Evolutionary conservation across 2,329 filamentous ascomycete species (phyloP).

Genomic region (Cryphonectria carpinicola): DNA sequence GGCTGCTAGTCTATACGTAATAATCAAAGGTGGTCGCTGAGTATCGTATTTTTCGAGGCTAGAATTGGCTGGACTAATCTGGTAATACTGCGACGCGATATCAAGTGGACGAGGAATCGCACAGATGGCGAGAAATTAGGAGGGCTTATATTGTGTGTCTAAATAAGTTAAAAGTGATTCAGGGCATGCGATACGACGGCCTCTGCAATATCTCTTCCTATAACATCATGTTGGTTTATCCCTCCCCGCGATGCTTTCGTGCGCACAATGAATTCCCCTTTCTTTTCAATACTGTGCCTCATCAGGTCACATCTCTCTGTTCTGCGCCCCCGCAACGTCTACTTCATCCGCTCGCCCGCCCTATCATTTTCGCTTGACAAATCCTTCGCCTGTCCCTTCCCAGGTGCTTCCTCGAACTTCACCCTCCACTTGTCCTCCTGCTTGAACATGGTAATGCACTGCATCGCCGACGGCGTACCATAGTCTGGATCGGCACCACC

Average conservation of each 20-base stretch:
- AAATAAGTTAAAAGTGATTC: no score
- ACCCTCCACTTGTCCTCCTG: constrained; percentile 54
- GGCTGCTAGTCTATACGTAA: no score
- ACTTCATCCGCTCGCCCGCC: constrained; percentile 12
- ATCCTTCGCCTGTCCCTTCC: constrained; percentile 46
- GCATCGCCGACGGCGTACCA: constrained; percentile 52
- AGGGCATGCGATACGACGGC: no score
- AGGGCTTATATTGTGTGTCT: no score
- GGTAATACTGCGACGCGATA: no score
- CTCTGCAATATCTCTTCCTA: no score
- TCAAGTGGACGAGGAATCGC: no score
- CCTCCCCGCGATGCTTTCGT: neutral
- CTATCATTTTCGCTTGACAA: neutral
- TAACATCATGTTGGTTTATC: neutral
- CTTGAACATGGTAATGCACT: constrained; percentile 56
- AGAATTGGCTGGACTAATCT: no score
- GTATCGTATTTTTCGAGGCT: no score
- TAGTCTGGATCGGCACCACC: constrained; percentile 59
- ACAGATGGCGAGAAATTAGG: no score
- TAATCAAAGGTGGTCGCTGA: no score
- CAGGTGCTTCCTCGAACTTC: constrained; percentile 54
- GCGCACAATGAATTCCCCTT: neutral
- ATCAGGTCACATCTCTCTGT: neutral
- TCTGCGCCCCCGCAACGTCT: neutral
- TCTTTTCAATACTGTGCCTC: neutral